Evolutionary conservation across 2,329 filamentous ascomycete species (phyloP), one percentile per base, ranked within the genome.

Genomic region (Penicillium fuscoglaucum): DNA sequence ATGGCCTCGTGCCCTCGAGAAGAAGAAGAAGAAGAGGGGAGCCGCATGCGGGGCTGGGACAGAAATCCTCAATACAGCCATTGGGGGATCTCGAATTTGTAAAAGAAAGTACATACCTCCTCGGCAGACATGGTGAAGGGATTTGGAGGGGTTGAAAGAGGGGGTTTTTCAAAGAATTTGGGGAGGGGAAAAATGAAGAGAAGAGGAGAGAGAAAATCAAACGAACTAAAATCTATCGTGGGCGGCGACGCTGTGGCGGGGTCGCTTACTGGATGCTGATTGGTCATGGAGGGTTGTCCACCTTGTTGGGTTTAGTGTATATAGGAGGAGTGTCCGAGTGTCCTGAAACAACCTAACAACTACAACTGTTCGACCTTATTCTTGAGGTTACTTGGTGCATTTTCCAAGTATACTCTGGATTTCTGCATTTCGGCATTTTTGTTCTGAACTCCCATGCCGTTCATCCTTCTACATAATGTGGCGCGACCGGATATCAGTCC

Each of bases 401-500:
- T 35, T 43, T 6, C 33, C 58, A 6, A 28, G 21, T 53, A 19
- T 35, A 53, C 19, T 8, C 21, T 46, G 17, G 3, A 37, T 15
- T 28, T 17, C 21, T 44, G 19, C 4, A 1, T 7, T 19, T 15
- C 24, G 3, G 3, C 3, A 26, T 26, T 26, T 4, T 15, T 33
- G 12, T 21, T 26, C 17, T 26, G 46, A 4, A 51, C 48, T 53
- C 35, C 31, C 54, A 60, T 61, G 58, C 53, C 8, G 37, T 41
- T 52, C 43, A 45, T 48, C 44, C 19, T 24, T 44, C 19, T 43
- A 19, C 43, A 76, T 56, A 50, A 96, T 96, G 91, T 96, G 92
- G 92, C 86, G 96, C 72, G 92, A 96, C 79, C 89, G 92, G 74
- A 86, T 96, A 65, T 88, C 89, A 64, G 87, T 84, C 68, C 87